Conservation (phyloP, 139 green algal species). For the Closterium sp. region DNA sequence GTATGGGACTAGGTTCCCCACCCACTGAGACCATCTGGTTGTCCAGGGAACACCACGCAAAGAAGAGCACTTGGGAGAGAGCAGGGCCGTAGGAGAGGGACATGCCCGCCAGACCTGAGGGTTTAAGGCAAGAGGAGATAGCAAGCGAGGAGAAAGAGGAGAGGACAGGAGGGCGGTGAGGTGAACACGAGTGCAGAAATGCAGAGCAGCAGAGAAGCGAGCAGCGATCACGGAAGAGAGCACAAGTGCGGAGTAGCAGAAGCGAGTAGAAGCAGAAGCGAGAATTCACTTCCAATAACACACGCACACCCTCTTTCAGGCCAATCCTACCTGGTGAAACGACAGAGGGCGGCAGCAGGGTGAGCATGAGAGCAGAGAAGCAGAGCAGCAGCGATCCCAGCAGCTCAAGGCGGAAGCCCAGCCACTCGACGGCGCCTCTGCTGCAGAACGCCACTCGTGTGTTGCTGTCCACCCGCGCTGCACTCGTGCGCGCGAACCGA, state of each 20-base stretch:
- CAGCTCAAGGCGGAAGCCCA: constrained; percentile 77
- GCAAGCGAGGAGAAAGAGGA: too few species aligned
- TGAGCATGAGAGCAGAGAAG: constrained; percentile 47
- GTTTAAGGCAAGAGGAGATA: too few species aligned
- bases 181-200: too few species aligned
- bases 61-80: neutral
- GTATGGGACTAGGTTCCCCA: too few species aligned
- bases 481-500: constrained; percentile 16
- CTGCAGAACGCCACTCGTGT: constrained; percentile 70
- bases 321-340: constrained; percentile 5
- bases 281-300: neutral
- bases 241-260: too few species aligned
- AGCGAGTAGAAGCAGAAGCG: neutral
- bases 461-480: constrained; percentile 47
- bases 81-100: neutral
- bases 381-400: constrained; percentile 46
- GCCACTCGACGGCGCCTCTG: constrained; percentile 74
- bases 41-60: neutral
- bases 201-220: too few species aligned
- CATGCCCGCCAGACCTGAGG: too few species aligned
- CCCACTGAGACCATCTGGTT: neutral
- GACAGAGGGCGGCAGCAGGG: neutral
- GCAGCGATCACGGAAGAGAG: too few species aligned
- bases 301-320: neutral
- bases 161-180: too few species aligned